Evolutionary conservation across 352 stramenopile genomes (phyloP), one percentile per base, ranked within the genome.

Genomic region (Peronospora farinosa): DNA sequence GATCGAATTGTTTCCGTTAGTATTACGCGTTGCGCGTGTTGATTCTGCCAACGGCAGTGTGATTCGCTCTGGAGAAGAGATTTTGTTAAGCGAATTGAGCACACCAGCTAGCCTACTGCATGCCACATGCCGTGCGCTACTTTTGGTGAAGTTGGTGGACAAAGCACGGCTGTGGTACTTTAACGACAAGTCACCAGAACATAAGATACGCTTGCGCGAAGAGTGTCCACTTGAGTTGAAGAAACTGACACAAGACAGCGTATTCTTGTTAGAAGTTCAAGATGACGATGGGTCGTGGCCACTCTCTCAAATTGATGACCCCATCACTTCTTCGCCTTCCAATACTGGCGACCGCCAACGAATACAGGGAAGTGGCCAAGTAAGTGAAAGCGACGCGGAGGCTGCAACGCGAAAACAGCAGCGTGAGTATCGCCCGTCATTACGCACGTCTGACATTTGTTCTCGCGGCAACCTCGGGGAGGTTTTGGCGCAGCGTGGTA

Each of bases 281-380:
- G 83, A 94, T 32, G 70, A 86, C 7, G 83, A 94, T 40, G 80
- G 83, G 1, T 90, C 80, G 39, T 94, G 83, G 83, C 83, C 83
- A 19, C 57, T 94, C 1, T 94, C 78, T 3, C 80, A 91, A 40
- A 69, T 69, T 12, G 68, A 46, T 23, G 67, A 74, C 48, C 57
- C 64, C 25, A 72, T 69, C 38, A 65, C 54, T 13, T 67, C 51
- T 21, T 75, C 51, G 13, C 57, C 64, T 23, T 71, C 57, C n/a
- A 65, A 51, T 33, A 73, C 30, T 23, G 42, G 42, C 33, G 32
- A 21, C 11, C 57, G 46, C 35, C 62, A 49, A 33, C 48, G 47
- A n/a, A 57, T n/a, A 19, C 36, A 56, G n/a, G 51, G 40, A 45
- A 50, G 63, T 42, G 44, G 40, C 6, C 38, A 43, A 41, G 36